Conservation (phyloP, 2,329 filamentous ascomycete genomes). For the Cercospora sesami region DNA sequence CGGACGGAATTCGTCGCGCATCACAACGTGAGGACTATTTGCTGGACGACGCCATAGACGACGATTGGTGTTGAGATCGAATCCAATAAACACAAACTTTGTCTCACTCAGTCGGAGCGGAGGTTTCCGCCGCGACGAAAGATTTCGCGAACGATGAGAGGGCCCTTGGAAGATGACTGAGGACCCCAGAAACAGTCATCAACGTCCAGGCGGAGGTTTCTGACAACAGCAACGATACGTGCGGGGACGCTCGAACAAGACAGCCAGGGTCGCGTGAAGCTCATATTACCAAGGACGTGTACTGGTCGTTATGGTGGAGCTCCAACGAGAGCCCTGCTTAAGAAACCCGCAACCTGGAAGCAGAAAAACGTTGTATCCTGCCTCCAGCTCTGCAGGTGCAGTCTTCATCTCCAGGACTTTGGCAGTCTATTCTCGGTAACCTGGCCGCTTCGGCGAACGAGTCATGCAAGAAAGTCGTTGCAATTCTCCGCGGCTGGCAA, state of each 20-base stretch:
- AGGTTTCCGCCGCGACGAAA: neutral
- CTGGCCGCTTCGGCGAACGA: neutral
- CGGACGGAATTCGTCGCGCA: neutral
- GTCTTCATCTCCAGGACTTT: constrained; percentile 1
- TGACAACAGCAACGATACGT: neutral
- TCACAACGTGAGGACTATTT: neutral
- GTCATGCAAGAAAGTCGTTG: neutral
- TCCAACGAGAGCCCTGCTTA: neutral
- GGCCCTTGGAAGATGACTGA: neutral
- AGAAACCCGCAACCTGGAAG: neutral
- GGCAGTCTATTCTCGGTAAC: neutral
- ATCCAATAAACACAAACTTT: no score
- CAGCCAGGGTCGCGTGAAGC: neutral
- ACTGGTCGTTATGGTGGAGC: neutral
- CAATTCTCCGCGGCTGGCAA: constrained; percentile 1
- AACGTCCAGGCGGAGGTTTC: neutral
- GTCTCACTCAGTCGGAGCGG: neutral
- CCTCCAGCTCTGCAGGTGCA: neutral
- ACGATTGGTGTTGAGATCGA: neutral
- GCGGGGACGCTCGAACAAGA: neutral
- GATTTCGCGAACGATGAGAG: neutral
- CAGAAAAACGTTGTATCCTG: neutral
- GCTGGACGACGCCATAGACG: neutral
- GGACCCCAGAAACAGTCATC: neutral
- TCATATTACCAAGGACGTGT: constrained; percentile 2